A percentile compares a stretch with the other conserved stretches of the same genome.
Conservation (phyloP, 352 stramenopile species). For the Phytophthora litchii region DNA sequence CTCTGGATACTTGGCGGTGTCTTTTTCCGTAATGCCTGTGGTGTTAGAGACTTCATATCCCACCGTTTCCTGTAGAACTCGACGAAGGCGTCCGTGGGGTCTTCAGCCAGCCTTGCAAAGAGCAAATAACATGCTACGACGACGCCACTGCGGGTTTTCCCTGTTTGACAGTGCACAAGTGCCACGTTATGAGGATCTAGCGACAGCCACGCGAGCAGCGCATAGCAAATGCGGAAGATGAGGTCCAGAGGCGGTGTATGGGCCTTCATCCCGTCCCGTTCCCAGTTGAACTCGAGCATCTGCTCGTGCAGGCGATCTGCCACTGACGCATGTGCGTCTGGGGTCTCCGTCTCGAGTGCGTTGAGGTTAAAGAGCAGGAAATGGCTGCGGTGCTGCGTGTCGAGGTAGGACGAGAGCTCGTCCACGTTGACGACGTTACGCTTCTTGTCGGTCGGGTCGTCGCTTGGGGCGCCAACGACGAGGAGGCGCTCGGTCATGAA, state of each 20-base stretch:
- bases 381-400: conserved; percentile 55
- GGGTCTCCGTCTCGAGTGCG: conserved; percentile 29
- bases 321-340: conserved; percentile 19
- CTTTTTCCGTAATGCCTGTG: conserved; percentile 62
- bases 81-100: conserved; percentile 88
- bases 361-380: conserved; percentile 89
- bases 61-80: conserved; percentile 90
- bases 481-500: conserved; percentile 75
- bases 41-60: conserved; percentile 74
- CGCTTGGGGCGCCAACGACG: conserved; percentile 60
- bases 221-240: conserved; percentile 93
- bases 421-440: conserved; percentile 72
- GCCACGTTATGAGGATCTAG: conserved; percentile 83
- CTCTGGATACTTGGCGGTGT: conserved; percentile 80
- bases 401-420: conserved; percentile 68
- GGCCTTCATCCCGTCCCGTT: conserved; percentile 82
- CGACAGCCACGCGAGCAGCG: conserved; percentile 91
- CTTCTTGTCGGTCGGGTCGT: conserved; percentile 71
- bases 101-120: conserved; percentile 75
- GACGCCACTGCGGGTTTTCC: conserved; percentile 93
- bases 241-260: conserved; percentile 82
- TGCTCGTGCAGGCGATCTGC: conserved; percentile 74
- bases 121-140: conserved; percentile 94
- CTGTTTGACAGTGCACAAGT: conserved; percentile 90
- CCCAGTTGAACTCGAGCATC: conserved; percentile 86